Percentiles rank a stretch among this genome's conserved stretches.
These are phyloP conservation scores for Phylloboletellus chloephorus DNA, from an alignment of 1,284 basidiomycete genomes.

Conservation along the genomic window DNA sequence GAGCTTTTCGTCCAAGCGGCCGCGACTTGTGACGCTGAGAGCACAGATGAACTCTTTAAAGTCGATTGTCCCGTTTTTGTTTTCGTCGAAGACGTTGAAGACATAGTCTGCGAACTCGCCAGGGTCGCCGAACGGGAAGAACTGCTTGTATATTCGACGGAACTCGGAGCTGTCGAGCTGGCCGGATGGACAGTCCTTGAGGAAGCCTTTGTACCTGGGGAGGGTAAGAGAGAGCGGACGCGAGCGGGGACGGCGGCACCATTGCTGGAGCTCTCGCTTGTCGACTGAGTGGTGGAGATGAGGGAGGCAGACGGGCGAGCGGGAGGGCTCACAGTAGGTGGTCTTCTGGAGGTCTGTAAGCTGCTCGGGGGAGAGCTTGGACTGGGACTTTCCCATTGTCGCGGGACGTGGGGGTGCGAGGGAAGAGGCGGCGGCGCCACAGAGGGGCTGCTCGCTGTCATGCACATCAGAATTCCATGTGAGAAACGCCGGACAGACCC, in stretches of 20 bases:
- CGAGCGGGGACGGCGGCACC: constrained; percentile 43
- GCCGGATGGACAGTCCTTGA: constrained; percentile 97
- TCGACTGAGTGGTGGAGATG: constrained; percentile 64
- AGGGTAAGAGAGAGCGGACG: constrained; percentile 9
- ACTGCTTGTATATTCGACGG: constrained; percentile 97
- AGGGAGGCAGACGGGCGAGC: constrained; percentile 10
- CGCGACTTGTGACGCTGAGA: constrained; percentile 90
- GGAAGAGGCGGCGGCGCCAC: constrained; percentile 13
- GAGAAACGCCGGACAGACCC: too few relatives aligned
- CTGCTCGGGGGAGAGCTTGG: constrained; percentile 93
- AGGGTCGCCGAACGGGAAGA: constrained; percentile 99
- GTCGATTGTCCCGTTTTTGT: constrained; percentile 94
- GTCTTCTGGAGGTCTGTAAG: constrained; percentile 95
- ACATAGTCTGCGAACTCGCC: constrained; percentile 97
- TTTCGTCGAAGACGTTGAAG: constrained; percentile 96
- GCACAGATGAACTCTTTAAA: constrained; percentile 99
- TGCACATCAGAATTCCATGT: too few relatives aligned
- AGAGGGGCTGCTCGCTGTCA: too few relatives aligned
- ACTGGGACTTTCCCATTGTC: constrained; percentile 93
- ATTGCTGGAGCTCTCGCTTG: constrained; percentile 99
- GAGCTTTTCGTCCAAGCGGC: constrained; percentile 95
- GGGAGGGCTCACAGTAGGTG: constrained; percentile 81
- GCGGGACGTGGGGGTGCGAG: constrained; percentile 15
- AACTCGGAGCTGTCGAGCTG: constrained; percentile 97
- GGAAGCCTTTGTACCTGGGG: constrained; percentile 94